Conservation (phyloP, 306 rosid genomes). For the Pueraria montana region DNA sequence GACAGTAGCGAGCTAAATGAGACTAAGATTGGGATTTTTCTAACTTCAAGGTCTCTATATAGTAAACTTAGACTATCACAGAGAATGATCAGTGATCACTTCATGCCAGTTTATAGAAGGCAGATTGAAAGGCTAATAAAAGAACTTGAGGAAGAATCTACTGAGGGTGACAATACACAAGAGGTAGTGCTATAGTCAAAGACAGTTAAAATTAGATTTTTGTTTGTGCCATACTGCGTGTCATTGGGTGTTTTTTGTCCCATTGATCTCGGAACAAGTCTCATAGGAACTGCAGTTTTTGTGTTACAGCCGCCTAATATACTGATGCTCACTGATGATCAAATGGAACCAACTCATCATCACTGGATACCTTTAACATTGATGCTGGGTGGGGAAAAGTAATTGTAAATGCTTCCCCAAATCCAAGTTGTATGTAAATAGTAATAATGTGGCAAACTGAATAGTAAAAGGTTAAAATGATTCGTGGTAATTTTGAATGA, state of each 20-base stretch:
- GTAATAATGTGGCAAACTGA: conserved; percentile 40
- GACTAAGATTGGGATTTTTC: conserved; percentile 75
- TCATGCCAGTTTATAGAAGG: conserved; percentile 91
- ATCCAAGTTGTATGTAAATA: conserved; percentile 47
- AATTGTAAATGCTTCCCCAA: conserved; percentile 50
- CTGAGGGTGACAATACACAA: conserved; percentile 41
- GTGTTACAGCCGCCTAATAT: conserved; percentile 29
- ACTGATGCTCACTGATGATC: conserved; percentile 38
- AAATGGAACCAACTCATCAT: conserved; percentile 35
- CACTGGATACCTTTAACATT: conserved; percentile 39
- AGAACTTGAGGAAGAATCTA: conserved; percentile 75
- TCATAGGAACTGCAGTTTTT: conserved; percentile 47
- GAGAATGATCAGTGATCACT: conserved; percentile 95
- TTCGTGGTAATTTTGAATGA: conserved; percentile 39
- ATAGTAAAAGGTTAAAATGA: conserved; percentile 25
- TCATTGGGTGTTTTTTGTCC: conserved; percentile 51
- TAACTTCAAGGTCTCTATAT: conserved; percentile 81
- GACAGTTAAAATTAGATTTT: conserved; percentile 33
- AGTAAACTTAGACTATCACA: conserved; percentile 90
- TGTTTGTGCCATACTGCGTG: conserved; percentile 38
- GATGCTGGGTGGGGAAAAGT: conserved; percentile 47
- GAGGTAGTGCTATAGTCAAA: conserved; percentile 55
- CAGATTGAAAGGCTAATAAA: conserved; percentile 80
- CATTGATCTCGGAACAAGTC: conserved; percentile 48
- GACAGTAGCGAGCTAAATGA: conserved; percentile 61